These are phyloP conservation scores for Colletotrichum zoysiae DNA, from an alignment of 2,329 filamentous ascomycete species.

Conservation along the genomic window DNA sequence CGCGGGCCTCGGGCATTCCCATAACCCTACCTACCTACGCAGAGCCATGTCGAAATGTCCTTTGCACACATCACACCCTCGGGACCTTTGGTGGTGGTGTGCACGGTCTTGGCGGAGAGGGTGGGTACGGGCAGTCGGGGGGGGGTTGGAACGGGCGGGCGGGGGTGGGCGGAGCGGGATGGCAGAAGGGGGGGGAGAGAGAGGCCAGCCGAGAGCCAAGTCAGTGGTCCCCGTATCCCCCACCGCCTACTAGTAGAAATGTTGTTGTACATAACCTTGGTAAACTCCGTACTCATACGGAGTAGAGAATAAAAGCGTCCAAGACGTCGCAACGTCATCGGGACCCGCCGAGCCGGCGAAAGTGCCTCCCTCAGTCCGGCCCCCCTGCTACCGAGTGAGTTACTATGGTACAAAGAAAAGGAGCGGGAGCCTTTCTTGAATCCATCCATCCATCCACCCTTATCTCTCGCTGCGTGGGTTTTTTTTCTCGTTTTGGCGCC, in stretches of 20 bases:
- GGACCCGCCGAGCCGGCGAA: constrained; percentile 10
- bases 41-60: too few species aligned
- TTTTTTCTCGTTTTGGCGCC: too few species aligned
- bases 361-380: constrained; percentile 22
- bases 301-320: not conserved
- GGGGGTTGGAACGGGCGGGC: too few species aligned
- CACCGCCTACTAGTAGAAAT: too few species aligned
- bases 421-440: not conserved
- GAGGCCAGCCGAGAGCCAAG: constrained; percentile 2
- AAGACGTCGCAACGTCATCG: constrained; percentile 24
- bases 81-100: not conserved
- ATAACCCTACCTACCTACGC: too few species aligned
- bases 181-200: not conserved
- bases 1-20: too few species aligned
- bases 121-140: constrained; percentile 19
- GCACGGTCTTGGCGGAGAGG: constrained; percentile 35
- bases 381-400: not conserved
- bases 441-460: too few species aligned
- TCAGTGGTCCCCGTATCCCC: not conserved
- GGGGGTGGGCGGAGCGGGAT: constrained; percentile 35
- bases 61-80: too few species aligned
- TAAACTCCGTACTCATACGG: too few species aligned
- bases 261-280: too few species aligned
- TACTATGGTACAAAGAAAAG: too few species aligned
- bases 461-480: constrained; percentile 9